Conservation (phyloP, 2,329 filamentous ascomycete species). For the Ophiostoma himal-ulmi region DNA sequence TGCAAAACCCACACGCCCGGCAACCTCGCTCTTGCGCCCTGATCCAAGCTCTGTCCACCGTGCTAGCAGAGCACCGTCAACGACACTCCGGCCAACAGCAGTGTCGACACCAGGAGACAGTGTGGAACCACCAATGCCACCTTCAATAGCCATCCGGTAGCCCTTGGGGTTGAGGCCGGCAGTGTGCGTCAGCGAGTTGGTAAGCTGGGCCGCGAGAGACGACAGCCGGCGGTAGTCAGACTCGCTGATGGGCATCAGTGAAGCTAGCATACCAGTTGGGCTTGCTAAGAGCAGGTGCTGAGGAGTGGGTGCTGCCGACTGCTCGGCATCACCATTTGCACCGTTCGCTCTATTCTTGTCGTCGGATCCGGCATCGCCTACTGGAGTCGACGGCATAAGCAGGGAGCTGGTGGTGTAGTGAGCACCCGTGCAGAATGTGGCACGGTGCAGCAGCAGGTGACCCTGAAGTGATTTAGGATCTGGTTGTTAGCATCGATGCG, state of each 20-base stretch:
- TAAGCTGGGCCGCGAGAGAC: constrained; percentile 73
- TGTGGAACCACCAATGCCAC: constrained; percentile 37
- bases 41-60: constrained; percentile 72
- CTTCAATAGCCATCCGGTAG: constrained; percentile 52
- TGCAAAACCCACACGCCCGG: constrained; percentile 63
- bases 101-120: constrained; percentile 49
- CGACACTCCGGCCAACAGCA: constrained; percentile 57
- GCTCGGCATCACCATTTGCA: constrained; percentile 5
- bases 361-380: background rate
- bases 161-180: constrained; percentile 79
- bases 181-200: constrained; percentile 66
- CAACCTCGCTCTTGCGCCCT: constrained; percentile 64
- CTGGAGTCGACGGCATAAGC: constrained; percentile 61
- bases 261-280: constrained; percentile 64
- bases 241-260: constrained; percentile 73
- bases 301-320: constrained; percentile 28
- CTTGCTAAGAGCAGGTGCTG: constrained; percentile 26
- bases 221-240: constrained; percentile 75
- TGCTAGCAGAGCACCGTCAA: constrained; percentile 71
- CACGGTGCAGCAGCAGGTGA: constrained; percentile 76
- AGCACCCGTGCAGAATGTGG: constrained; percentile 77
- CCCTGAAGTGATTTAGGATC: constrained; percentile 91
- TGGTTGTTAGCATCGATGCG: constrained; percentile 34
- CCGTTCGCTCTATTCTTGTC: background rate
- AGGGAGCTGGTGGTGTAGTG: constrained; percentile 70